Percentiles rank a stretch among this genome's conserved stretches.
phyloP scores from a whole-genome alignment of 192 early-diverging fungal species.

The Coemansia sp. region DNA sequence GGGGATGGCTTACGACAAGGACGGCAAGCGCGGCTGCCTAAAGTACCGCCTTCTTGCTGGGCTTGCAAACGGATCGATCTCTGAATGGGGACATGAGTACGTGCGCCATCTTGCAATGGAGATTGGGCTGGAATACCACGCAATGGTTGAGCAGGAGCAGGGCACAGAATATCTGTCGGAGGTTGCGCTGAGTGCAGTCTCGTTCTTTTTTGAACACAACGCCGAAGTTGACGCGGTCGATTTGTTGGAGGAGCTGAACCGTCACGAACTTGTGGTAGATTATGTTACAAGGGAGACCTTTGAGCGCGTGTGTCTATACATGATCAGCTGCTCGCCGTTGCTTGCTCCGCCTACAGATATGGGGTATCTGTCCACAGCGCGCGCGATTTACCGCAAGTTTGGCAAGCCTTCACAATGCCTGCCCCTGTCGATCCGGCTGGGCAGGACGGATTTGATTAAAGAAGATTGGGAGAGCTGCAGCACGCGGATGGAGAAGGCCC shows the following conservation, averaged over 20 bases:
- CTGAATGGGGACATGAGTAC: conserved; percentile 99
- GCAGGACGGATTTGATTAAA: conserved; percentile 75
- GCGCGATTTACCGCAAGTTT: conserved; percentile 85
- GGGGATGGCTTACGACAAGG: conserved; percentile 93
- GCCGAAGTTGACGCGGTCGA: conserved; percentile 99
- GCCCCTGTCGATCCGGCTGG: conserved; percentile 81
- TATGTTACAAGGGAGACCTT: conserved; percentile 94
- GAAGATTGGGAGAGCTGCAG: conserved; percentile 83
- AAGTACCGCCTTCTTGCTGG: conserved; percentile 87
- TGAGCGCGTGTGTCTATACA: conserved; percentile 92
- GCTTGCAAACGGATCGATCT: conserved; percentile 64
- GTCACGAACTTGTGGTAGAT: conserved; percentile 70
- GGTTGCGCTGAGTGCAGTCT: conserved; percentile 82
- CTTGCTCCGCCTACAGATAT: conserved; percentile 89
- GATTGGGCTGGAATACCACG: conserved; percentile 80
- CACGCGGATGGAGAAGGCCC: conserved; percentile 87
- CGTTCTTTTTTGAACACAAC: conserved; percentile 95
- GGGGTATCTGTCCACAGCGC: conserved; percentile 79
- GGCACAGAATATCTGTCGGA: conserved; percentile 62
- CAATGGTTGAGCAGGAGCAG: conserved; percentile 63
- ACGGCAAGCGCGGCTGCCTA: conserved; percentile 78
- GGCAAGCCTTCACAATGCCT: conserved; percentile 81
- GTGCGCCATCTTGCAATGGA: conserved; percentile 93
- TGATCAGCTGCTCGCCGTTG: conserved; percentile 89
- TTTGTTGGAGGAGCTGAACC: conserved; percentile 87